These are phyloP conservation scores for Rhynchosporium graminicola DNA, from an alignment of 2,329 filamentous ascomycete genomes.

Conservation along the genomic window DNA sequence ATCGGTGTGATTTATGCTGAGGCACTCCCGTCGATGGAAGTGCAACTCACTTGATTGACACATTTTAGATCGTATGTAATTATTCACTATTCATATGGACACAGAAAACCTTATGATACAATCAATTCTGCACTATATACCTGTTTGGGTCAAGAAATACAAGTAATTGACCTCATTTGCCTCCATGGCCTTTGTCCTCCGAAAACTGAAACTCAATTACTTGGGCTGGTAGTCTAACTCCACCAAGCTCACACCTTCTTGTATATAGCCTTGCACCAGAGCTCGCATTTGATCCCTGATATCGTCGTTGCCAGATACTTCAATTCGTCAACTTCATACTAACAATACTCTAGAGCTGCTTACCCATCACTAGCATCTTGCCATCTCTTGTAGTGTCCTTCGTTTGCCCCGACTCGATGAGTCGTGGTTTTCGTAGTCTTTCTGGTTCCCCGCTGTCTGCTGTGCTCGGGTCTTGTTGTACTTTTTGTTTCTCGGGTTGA, in stretches of 20 bases:
- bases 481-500: background rate
- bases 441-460: background rate
- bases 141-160: background rate
- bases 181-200: background rate
- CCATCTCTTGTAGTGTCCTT: constrained; percentile 9
- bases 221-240: constrained; percentile 6
- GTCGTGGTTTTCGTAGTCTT: background rate
- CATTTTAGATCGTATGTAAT: background rate
- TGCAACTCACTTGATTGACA: background rate
- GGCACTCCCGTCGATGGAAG: background rate
- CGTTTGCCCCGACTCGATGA: background rate
- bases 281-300: constrained; percentile 3
- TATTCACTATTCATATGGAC: background rate
- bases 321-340: background rate
- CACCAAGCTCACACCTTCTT: background rate
- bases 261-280: background rate
- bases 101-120: background rate
- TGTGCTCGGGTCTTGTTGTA: background rate
- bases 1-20: background rate
- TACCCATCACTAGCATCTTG: constrained; percentile 12
- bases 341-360: background rate
- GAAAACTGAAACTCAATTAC: constrained; percentile 3
- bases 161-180: constrained; percentile 2
- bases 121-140: constrained; percentile 5
- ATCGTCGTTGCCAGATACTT: constrained; percentile 3